Evolutionary conservation across 352 stramenopile species (phyloP).

Genomic region (Saprolegnia diclina): DNA sequence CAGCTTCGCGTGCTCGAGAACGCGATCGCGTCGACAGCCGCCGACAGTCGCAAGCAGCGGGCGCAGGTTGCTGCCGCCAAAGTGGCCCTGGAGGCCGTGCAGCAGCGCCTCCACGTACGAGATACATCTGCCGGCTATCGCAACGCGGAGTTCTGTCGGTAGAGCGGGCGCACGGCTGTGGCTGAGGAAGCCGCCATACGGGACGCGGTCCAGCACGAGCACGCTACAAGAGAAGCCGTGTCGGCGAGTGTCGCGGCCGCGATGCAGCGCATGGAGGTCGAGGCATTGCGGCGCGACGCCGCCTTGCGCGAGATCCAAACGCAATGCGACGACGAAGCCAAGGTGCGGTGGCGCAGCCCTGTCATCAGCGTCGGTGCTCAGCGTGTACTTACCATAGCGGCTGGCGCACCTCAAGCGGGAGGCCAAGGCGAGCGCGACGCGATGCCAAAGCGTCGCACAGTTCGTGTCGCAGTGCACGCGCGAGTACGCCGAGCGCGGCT

Average conservation of each 20-base stretch:
- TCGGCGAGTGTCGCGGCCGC: background rate
- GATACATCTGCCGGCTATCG: too few species aligned
- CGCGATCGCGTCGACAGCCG: slow-evolving; percentile 6
- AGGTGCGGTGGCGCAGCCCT: background rate
- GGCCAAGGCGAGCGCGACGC: background rate
- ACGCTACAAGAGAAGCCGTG: background rate
- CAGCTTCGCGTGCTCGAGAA: slow-evolving; percentile 12
- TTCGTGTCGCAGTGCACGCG: slow-evolving; percentile 11
- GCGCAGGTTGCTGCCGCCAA: background rate
- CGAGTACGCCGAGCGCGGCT: slow-evolving; percentile 5
- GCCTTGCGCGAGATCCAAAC: background rate
- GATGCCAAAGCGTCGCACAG: slow-evolving; percentile 6
- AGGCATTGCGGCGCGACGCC: background rate
- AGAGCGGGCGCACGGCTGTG: background rate
- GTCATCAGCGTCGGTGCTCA: background rate
- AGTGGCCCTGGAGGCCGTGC: slow-evolving; percentile 67
- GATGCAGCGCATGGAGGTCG: background rate
- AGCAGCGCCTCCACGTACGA: slow-evolving; percentile 77
- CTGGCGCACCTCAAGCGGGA: background rate
- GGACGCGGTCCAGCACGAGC: background rate
- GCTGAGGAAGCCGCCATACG: background rate
- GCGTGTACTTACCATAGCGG: background rate
- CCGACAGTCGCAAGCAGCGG: background rate
- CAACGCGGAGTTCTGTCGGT: background rate
- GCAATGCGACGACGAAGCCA: slow-evolving; percentile 4